These are phyloP conservation scores for Claviceps sp. DNA, from an alignment of 2,329 filamentous ascomycete species.

Conservation along the genomic window DNA sequence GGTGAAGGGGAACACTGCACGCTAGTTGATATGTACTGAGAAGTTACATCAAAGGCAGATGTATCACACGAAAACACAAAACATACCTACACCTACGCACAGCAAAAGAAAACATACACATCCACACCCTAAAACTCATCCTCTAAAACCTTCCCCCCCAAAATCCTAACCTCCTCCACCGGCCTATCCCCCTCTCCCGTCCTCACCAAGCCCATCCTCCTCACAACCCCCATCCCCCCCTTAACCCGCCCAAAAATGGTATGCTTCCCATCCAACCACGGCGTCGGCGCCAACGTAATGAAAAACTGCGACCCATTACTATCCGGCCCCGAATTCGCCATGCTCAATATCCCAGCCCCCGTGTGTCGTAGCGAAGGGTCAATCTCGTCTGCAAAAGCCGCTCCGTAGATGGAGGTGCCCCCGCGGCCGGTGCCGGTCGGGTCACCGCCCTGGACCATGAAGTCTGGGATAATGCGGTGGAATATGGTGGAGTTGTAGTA, in stretches of 20 bases:
- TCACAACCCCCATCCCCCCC: conserved; percentile 67
- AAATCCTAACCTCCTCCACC: conserved; percentile 67
- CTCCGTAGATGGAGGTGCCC: conserved; percentile 79
- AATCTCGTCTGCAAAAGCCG: conserved; percentile 92
- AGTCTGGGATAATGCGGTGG: conserved; percentile 89
- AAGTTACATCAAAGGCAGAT: too few relatives aligned
- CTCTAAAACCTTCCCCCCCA: conserved; percentile 58
- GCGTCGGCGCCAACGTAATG: conserved; percentile 83
- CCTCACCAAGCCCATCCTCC: conserved; percentile 77
- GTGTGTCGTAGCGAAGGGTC: conserved; percentile 68
- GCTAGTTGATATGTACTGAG: too few relatives aligned
- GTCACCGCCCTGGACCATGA: conserved; percentile 94
- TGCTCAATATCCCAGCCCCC: conserved; percentile 82
- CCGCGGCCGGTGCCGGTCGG: conserved; percentile 88
- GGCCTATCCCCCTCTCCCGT: conserved; percentile 73
- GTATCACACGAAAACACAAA: too few relatives aligned
- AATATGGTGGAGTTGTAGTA: conserved; percentile 84
- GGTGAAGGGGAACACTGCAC: too few relatives aligned
- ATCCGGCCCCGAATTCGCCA: conserved; percentile 89
- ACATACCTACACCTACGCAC: too few relatives aligned
- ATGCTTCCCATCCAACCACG: conserved; percentile 94
- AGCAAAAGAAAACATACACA: too few relatives aligned
- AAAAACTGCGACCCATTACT: conserved; percentile 97
- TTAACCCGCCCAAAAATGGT: conserved; percentile 92
- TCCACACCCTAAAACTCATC: conserved; percentile 16